Conservation (phyloP, 139 green algal genomes). For the Chlamydomonas applanata region DNA sequence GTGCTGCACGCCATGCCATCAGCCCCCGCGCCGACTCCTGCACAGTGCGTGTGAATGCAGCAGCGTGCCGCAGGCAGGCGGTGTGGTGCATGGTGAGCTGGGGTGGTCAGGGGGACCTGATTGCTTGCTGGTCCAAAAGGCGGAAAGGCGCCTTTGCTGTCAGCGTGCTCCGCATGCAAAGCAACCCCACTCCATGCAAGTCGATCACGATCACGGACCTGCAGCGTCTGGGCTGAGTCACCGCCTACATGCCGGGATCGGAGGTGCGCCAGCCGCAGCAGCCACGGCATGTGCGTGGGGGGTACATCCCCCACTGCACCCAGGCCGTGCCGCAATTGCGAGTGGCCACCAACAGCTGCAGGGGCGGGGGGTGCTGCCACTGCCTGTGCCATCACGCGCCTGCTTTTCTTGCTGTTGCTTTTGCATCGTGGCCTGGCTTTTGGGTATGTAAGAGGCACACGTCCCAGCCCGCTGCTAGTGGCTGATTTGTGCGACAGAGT, state of each 20-base stretch:
- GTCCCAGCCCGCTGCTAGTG: too few relatives aligned
- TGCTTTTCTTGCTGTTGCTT: background rate
- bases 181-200: too few relatives aligned
- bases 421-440: background rate
- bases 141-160: too few relatives aligned
- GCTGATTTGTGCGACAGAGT: too few relatives aligned
- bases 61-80: too few relatives aligned
- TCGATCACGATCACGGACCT: slow-evolving; percentile 11
- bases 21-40: slow-evolving; percentile 29
- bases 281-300: slow-evolving; percentile 64
- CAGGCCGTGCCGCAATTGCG: slow-evolving; percentile 62
- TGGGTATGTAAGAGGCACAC: too few relatives aligned
- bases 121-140: too few relatives aligned
- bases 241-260: slow-evolving; percentile 12
- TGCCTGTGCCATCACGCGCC: background rate
- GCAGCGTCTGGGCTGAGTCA: slow-evolving; percentile 45
- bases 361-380: background rate
- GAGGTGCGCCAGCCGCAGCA: slow-evolving; percentile 75
- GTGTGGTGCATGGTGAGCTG: too few relatives aligned
- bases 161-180: too few relatives aligned
- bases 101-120: too few relatives aligned
- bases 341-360: slow-evolving; percentile 17
- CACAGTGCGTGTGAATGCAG: too few relatives aligned
- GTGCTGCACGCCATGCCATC: slow-evolving; percentile 41
- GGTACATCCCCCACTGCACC: slow-evolving; percentile 71